Percentiles rank a stretch among this genome's conserved stretches.
Evolutionary conservation across 768 basidiomycete species (phyloP).

Genomic region (Lenzites betulinus): DNA sequence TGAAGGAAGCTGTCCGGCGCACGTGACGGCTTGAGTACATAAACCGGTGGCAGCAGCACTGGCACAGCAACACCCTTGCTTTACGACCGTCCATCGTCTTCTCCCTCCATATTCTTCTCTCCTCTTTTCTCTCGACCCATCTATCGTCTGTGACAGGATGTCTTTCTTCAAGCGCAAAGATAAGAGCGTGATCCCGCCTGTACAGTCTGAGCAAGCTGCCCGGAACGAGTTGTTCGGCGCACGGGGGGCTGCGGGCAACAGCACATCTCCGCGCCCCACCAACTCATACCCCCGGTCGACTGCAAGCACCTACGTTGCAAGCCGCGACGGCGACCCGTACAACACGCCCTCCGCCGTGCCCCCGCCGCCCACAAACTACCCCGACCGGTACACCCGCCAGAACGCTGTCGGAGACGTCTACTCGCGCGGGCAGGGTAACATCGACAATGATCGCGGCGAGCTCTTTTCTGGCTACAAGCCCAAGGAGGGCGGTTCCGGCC

Average conservation of each 20-base stretch:
- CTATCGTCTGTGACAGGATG: slow-evolving; percentile 41
- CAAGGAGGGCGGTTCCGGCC: slow-evolving; percentile 55
- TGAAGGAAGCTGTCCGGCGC: not conserved
- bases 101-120: not conserved
- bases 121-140: not conserved
- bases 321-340: slow-evolving; percentile 68
- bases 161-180: slow-evolving; percentile 72
- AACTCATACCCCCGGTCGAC: slow-evolving; percentile 46
- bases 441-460: slow-evolving; percentile 69
- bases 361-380: slow-evolving; percentile 12
- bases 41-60: slow-evolving; percentile 14
- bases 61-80: slow-evolving; percentile 18
- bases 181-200: slow-evolving; percentile 68
- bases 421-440: slow-evolving; percentile 57
- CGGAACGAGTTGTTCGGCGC: slow-evolving; percentile 31
- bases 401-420: slow-evolving; percentile 64
- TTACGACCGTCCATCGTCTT: slow-evolving; percentile 6
- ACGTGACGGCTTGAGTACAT: slow-evolving; percentile 17
- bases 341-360: slow-evolving; percentile 29
- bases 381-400: slow-evolving; percentile 53
- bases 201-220: slow-evolving; percentile 39
- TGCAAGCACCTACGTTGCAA: slow-evolving; percentile 65
- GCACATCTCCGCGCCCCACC: slow-evolving; percentile 41
- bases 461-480: slow-evolving; percentile 77
- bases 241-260: slow-evolving; percentile 31